A percentile compares a stretch with the other conserved stretches of the same genome.
Evolutionary conservation across 805 yeast species (phyloP).

Genomic region (Ogataea glucozyma): DNA sequence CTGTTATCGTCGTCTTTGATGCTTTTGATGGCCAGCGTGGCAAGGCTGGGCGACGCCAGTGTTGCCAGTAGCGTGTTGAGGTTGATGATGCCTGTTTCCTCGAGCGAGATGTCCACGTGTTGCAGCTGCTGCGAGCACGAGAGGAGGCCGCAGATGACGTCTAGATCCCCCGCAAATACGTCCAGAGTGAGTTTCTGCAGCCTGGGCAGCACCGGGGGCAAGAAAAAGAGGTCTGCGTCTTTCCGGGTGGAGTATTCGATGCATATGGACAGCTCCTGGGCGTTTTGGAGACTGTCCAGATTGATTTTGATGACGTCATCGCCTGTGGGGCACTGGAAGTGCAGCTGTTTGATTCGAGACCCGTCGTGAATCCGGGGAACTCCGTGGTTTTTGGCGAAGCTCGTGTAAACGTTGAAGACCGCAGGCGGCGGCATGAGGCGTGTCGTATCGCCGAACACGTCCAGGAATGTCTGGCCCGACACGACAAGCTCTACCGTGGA

Average conservation of each 20-base stretch:
- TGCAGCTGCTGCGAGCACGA: constrained; percentile 3
- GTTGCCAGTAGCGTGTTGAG: constrained; percentile 2
- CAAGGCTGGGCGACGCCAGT: constrained; percentile 3
- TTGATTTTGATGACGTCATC: constrained; percentile 7
- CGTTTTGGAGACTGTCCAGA: neutral
- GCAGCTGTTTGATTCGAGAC: constrained; percentile 4
- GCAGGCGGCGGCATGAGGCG: constrained; percentile 12
- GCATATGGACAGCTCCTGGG: constrained; percentile 7
- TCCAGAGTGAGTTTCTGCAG: constrained; percentile 4
- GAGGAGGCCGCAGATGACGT: constrained; percentile 8
- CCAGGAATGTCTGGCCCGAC: constrained; percentile 1
- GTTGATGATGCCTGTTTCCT: constrained; percentile 10
- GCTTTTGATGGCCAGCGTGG: constrained; percentile 6
- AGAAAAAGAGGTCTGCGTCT: neutral
- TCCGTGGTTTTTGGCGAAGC: neutral
- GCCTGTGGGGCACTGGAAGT: constrained; percentile 4
- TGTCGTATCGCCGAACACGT: neutral
- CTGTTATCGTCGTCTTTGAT: constrained; percentile 15
- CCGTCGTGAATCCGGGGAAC: neutral
- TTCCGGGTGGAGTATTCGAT: constrained; percentile 12
- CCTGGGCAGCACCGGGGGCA: constrained; percentile 4
- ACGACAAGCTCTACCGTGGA: constrained; percentile 11
- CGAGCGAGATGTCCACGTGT: constrained; percentile 3
- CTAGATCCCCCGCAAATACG: constrained; percentile 7
- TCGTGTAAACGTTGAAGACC: constrained; percentile 5